These are phyloP conservation scores for Taphrina communis DNA, from an alignment of 1,139 yeast species.

Conservation along the genomic window DNA sequence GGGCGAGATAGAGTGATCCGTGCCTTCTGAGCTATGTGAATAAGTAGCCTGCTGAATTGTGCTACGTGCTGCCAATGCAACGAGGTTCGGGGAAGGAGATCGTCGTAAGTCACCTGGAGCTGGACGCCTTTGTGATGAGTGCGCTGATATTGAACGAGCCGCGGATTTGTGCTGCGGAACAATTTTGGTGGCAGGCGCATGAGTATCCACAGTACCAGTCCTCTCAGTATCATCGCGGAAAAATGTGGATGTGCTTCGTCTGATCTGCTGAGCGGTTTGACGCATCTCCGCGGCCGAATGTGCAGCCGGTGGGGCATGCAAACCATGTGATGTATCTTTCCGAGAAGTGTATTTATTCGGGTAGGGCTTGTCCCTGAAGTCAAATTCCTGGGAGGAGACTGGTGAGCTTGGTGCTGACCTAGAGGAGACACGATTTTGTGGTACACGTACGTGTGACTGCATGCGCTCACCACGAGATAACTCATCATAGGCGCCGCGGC, in stretches of 20 bases:
- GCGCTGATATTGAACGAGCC: constrained; percentile 1
- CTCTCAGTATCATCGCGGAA: constrained; percentile 50
- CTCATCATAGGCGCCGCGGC: neutral
- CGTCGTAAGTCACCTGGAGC: constrained; percentile 35
- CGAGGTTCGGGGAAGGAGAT: constrained; percentile 37
- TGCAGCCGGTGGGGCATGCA: constrained; percentile 48
- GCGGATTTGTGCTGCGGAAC: neutral
- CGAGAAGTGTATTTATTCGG: constrained; percentile 6
- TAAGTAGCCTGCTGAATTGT: neutral
- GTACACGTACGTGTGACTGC: constrained; percentile 23
- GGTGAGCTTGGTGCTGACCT: constrained; percentile 31
- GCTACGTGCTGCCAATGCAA: neutral
- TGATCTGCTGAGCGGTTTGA: constrained; percentile 49
- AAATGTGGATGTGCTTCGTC: constrained; percentile 18
- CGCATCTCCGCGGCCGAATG: constrained; percentile 52
- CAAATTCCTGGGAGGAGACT: constrained; percentile 19
- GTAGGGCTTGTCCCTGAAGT: neutral
- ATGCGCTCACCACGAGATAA: constrained; percentile 22
- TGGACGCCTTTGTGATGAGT: constrained; percentile 6
- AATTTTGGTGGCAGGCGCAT: neutral
- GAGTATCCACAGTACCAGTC: neutral
- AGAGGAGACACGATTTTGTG: constrained; percentile 25
- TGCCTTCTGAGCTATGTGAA: neutral
- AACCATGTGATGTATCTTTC: constrained; percentile 16
- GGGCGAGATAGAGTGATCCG: neutral